Conservation (phyloP, 2,329 filamentous ascomycete species). For the Acephala macrosclerotiorum region DNA sequence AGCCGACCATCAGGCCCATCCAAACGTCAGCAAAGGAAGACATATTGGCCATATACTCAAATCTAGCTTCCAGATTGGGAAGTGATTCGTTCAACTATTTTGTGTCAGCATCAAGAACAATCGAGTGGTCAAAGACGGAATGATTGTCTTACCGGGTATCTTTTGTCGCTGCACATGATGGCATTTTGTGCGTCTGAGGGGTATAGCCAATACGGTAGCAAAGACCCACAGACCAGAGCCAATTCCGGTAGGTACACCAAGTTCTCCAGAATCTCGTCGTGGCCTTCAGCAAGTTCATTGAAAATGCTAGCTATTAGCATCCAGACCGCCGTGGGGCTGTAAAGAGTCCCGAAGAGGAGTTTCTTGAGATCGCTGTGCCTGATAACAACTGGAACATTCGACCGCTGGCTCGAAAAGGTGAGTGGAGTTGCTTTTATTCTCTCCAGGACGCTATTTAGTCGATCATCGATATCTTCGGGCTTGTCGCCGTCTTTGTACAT, state of each 20-base stretch:
- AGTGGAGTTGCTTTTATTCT: conserved; percentile 47
- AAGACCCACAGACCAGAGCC: conserved; percentile 23
- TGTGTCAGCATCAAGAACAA: neutral
- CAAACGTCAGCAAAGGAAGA: conserved; percentile 38
- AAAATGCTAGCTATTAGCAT: conserved; percentile 35
- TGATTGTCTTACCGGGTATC: conserved; percentile 34
- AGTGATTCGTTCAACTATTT: conserved; percentile 40
- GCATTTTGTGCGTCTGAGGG: conserved; percentile 34
- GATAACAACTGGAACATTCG: conserved; percentile 35
- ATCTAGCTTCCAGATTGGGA: conserved; percentile 36
- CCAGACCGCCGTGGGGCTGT: conserved; percentile 39
- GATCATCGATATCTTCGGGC: conserved; percentile 32
- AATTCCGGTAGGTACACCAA: conserved; percentile 9
- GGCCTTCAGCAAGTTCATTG: conserved; percentile 42
- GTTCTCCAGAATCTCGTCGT: conserved; percentile 44
- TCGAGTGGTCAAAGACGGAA: neutral
- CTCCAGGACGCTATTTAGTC: conserved; percentile 47
- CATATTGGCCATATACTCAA: conserved; percentile 30
- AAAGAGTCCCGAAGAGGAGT: conserved; percentile 40
- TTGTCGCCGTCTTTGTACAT: conserved; percentile 37
- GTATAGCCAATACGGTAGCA: conserved; percentile 24
- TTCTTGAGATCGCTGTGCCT: conserved; percentile 39
- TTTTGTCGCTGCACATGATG: conserved; percentile 43
- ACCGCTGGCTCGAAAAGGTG: conserved; percentile 28
- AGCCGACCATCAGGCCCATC: conserved; percentile 38